phyloP scores from a whole-genome alignment of 768 basidiomycete genomes.

The Hygrophoropsis aurantiaca region DNA sequence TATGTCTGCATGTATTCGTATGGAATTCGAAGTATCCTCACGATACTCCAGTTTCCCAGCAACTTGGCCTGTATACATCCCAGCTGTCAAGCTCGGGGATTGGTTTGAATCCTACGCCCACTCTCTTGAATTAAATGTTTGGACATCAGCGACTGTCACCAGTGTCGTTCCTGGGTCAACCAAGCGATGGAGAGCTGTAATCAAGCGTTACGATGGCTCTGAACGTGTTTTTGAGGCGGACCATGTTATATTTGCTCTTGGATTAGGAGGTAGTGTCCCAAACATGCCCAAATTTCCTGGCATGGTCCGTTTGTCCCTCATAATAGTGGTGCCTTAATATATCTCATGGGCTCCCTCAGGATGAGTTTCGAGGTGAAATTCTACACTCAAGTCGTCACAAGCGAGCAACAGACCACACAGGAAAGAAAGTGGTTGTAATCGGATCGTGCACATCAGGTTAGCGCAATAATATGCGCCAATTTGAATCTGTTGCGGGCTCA shows the following conservation, averaged over 20 bases:
- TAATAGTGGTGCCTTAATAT: not conserved
- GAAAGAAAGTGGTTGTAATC: conserved; percentile 39
- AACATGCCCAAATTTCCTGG: conserved; percentile 43
- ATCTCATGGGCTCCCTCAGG: conserved; percentile 5
- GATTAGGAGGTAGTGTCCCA: conserved; percentile 34
- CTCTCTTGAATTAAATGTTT: conserved; percentile 32
- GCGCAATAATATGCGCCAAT: conserved; percentile 31
- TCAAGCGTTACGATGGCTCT: conserved; percentile 31
- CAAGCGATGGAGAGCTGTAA: conserved; percentile 8
- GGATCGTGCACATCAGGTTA: conserved; percentile 25
- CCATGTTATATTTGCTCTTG: conserved; percentile 31
- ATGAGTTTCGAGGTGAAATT: conserved; percentile 31
- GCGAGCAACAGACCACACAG: conserved; percentile 24
- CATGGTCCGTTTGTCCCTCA: conserved; percentile 23
- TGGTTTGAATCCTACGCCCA: conserved; percentile 20
- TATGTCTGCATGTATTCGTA: conserved; percentile 11
- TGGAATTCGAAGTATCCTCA: not conserved
- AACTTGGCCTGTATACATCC: not conserved
- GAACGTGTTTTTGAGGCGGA: conserved; percentile 16
- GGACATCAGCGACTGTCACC: conserved; percentile 18
- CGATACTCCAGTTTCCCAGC: not conserved
- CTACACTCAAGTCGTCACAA: conserved; percentile 31
- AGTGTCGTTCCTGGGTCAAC: not conserved
- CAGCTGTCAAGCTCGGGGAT: conserved; percentile 3
- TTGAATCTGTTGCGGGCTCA: not conserved